Percentiles rank a stretch among this genome's conserved stretches.
Conservation (phyloP, 108 stramenopile species). For the Tribonema minus region DNA sequence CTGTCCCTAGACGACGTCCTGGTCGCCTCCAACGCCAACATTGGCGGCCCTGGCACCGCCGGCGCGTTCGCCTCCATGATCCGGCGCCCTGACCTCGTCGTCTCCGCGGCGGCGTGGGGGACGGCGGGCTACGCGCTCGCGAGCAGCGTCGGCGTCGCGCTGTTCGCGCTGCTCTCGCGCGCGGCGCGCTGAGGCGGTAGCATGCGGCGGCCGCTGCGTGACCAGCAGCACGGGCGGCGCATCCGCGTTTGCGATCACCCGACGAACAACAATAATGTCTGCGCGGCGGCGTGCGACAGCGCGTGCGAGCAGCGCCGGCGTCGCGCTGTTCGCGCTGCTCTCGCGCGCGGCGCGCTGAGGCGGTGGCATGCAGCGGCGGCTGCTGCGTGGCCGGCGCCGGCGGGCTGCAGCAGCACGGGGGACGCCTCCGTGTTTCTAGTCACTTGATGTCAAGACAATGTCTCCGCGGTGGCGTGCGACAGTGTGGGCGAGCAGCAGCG, state of each 20-base stretch:
- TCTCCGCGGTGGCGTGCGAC: conserved; percentile 29
- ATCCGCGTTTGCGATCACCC: conserved; percentile 11
- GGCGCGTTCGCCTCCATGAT: conserved; percentile 35
- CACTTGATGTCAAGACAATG: background rate
- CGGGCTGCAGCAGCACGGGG: no score
- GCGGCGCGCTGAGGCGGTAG: no score
- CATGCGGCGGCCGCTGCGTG: no score
- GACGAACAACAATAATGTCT: background rate
- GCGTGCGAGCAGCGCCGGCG: conserved; percentile 15
- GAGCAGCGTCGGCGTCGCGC: conserved; percentile 20
- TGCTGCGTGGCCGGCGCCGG: no score
- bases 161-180: conserved; percentile 9
- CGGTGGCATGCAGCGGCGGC: no score
- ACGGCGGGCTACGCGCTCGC: conserved; percentile 42
- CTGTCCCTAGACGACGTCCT: no score
- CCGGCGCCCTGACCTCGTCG: conserved; percentile 5
- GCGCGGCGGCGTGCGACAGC: conserved; percentile 37
- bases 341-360: no score
- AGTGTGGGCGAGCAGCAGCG: conserved; percentile 19
- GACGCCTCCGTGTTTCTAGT: conserved; percentile 23
- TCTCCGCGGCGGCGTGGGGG: conserved; percentile 34
- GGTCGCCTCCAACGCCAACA: conserved; percentile 40
- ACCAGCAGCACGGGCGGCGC: conserved; percentile 34
- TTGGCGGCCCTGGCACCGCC: conserved; percentile 36
- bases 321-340: conserved; percentile 18